Base-by-base conservation (phyloP, 2,329 filamentous ascomycete genomes). In the Alternaria gaisen region DNA sequence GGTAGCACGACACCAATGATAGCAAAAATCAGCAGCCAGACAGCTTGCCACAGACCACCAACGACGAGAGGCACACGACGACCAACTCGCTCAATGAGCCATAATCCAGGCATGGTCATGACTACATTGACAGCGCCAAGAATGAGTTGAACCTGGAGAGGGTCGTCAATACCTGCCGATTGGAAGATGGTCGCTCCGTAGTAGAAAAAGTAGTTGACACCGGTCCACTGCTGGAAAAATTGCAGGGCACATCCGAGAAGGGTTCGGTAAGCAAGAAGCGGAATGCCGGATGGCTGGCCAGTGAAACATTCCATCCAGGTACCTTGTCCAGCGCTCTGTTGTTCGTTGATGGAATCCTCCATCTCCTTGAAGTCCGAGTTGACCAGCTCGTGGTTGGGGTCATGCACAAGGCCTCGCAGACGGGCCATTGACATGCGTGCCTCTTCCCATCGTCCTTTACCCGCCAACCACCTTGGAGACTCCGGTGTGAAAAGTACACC, bases 121-220 rank as follows among this genome's bases (percentile, higher is more conserved):
- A 81, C 83, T 11, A 92, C 88, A 69, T 92, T 92, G 65, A 92
- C 88, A 6, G 85, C 86, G 56, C 83, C 83, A 10, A 75, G 73
- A 48, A 76, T 76, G 18, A 77, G 65, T 28, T 75, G 72, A 14
- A 64, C 65, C 47, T 74, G 63, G 69, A 89, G 90, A 18, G 87
- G 86, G 75, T 92, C 89, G 2, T 84, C 76, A 47, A 92, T 83
- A 60, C 89, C 90, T 3, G 90, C 87, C 1, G 88, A 86, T 56
- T 84, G 61, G 76, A 93, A 93, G 70, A 93, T 86, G 10, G 85
- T 87, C 9, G 86, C 86, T n/a, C 86, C 86, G 71, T 90, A 91
- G 61, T 74, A 73, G 63, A 73, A 74, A 74, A 87, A 87, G 76
- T 85, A 88, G 75, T 86, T 87, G 55, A 85, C 82, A 43, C 73